phyloP scores from a whole-genome alignment of 2,329 filamentous ascomycete species.

The Raffaelea arxii region DNA sequence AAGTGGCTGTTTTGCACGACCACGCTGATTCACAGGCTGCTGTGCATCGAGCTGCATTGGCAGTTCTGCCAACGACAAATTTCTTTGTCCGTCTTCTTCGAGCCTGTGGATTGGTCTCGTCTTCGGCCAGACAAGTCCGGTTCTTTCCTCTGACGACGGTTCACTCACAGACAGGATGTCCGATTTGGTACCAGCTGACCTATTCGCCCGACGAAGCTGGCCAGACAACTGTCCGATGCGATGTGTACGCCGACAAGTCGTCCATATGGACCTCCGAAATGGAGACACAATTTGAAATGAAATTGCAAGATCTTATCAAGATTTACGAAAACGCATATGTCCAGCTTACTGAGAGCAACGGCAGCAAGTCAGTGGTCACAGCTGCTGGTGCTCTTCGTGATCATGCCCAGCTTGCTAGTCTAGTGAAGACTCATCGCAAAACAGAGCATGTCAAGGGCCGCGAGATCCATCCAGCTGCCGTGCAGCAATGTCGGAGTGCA shows the following conservation, averaged over 20 bases:
- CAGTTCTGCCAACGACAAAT: not conserved
- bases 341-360: no score
- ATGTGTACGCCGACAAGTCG: not conserved
- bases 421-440: not conserved
- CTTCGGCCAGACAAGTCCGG: not conserved
- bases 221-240: constrained; percentile 1
- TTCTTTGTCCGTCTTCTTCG: not conserved
- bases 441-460: not conserved
- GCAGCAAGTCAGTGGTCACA: no score
- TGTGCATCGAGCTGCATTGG: no score
- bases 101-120: not conserved
- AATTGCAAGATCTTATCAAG: no score
- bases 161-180: not conserved
- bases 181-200: constrained; percentile 2
- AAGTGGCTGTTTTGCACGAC: no score
- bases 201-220: not conserved
- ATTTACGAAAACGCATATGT: no score
- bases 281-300: no score
- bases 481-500: constrained; percentile 1
- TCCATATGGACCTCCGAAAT: not conserved
- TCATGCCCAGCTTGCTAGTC: not conserved
- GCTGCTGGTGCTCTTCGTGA: no score
- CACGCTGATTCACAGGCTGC: no score
- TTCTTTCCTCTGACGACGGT: not conserved
- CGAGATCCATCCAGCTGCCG: not conserved